phyloP scores from a whole-genome alignment of 305 asterid species.

The Fraxinus nigra region DNA sequence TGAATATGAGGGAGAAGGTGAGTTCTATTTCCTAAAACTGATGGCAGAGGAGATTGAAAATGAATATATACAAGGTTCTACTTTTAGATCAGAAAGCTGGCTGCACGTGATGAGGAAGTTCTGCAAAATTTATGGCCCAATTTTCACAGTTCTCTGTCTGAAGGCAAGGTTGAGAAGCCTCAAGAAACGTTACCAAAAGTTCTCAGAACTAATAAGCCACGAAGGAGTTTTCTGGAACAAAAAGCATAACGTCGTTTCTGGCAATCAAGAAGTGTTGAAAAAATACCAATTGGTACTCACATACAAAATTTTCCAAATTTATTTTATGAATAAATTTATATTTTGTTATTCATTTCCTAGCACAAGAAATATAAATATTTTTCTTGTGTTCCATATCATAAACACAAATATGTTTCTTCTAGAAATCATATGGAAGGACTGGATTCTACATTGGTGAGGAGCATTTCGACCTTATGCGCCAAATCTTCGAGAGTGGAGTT shows the following conservation, averaged over 20 bases:
- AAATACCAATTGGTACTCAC: constrained; percentile 26
- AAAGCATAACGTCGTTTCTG: constrained; percentile 30
- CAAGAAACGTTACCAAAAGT: constrained; percentile 26
- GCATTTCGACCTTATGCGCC: constrained; percentile 40
- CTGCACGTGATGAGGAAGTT: constrained; percentile 21
- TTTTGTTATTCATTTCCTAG: background rate
- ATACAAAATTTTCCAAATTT: background rate
- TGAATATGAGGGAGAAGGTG: constrained; percentile 18
- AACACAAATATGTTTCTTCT: constrained; percentile 24
- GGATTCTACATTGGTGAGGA: constrained; percentile 27
- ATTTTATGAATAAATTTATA: background rate
- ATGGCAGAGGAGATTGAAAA: constrained; percentile 40
- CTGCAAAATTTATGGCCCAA: constrained; percentile 21
- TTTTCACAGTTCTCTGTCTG: constrained; percentile 28
- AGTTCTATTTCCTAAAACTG: constrained; percentile 30
- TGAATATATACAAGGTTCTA: constrained; percentile 30
- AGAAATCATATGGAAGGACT: constrained; percentile 9
- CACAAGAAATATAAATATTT: background rate
- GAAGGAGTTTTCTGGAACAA: constrained; percentile 37
- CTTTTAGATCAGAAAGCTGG: constrained; percentile 37
- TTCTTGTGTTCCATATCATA: background rate
- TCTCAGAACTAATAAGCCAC: constrained; percentile 39
- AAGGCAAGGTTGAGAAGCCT: constrained; percentile 24
- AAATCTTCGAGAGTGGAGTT: constrained; percentile 41
- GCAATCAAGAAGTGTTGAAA: constrained; percentile 25